These are phyloP conservation scores for Heracleum sosnowskyi DNA, from an alignment of 129 eudicot species.

Conservation along the genomic window DNA sequence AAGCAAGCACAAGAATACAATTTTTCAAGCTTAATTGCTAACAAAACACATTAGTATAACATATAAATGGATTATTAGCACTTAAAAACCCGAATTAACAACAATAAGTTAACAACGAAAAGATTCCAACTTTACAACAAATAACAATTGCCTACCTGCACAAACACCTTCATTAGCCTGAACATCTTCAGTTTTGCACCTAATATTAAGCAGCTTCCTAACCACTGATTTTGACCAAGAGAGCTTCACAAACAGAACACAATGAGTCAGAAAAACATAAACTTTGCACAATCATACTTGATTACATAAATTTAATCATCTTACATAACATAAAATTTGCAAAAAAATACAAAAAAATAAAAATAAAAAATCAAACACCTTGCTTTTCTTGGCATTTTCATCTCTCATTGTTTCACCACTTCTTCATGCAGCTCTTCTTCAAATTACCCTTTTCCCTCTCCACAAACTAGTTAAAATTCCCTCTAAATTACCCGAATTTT, in stretches of 20 bases:
- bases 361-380: constrained; percentile 34
- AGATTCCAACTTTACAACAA: background rate
- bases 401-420: constrained; percentile 67
- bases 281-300: background rate
- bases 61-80: background rate
- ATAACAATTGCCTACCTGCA: constrained; percentile 41
- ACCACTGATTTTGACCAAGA: constrained; percentile 88
- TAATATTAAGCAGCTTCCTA: constrained; percentile 78
- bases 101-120: background rate
- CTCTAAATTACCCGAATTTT: constrained; percentile 9
- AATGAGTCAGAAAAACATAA: constrained; percentile 11
- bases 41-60: background rate
- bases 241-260: constrained; percentile 39
- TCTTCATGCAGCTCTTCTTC: constrained; percentile 47
- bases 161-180: constrained; percentile 48
- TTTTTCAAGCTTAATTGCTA: background rate
- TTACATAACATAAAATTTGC: background rate
- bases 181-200: constrained; percentile 57
- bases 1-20: background rate
- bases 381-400: constrained; percentile 68
- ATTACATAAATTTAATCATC: background rate
- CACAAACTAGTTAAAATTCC: constrained; percentile 5
- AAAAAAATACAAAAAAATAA: background rate
- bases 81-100: background rate
- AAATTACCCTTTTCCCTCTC: constrained; percentile 13